Percentiles rank a stretch among this genome's conserved stretches.
Conservation (phyloP, 257 asterid genomes). For the Lavandula angustifolia region DNA sequence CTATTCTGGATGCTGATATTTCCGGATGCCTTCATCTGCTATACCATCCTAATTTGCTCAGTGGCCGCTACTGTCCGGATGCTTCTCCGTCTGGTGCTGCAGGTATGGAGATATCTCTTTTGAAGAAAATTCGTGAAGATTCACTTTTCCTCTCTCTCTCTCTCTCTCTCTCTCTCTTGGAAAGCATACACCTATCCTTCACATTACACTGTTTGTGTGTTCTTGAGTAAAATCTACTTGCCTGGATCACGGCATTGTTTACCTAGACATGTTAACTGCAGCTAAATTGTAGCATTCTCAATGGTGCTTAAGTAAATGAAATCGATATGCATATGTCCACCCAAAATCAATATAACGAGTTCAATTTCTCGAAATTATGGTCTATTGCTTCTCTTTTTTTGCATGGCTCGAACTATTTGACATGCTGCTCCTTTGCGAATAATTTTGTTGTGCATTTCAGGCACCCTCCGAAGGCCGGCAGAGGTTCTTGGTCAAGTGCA, state of each 20-base stretch:
- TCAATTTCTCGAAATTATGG: constrained; percentile 14
- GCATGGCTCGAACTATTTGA: constrained; percentile 24
- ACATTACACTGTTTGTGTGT: constrained; percentile 13
- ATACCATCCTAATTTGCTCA: constrained; percentile 88
- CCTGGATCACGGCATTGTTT: constrained; percentile 16
- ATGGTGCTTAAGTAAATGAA: constrained; percentile 6
- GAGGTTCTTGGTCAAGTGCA: constrained; percentile 99
- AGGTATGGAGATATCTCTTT: constrained; percentile 53
- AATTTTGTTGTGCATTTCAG: constrained; percentile 46
- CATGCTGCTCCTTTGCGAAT: constrained; percentile 27
- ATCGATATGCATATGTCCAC: constrained; percentile 18
- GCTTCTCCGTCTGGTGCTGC: constrained; percentile 95
- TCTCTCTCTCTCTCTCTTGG: not conserved
- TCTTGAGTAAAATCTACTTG: constrained; percentile 26
- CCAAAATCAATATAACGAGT: constrained; percentile 8
- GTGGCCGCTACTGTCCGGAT: constrained; percentile 95
- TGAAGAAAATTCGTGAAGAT: not conserved
- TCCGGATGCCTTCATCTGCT: constrained; percentile 87
- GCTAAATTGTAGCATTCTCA: constrained; percentile 22
- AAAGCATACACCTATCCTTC: constrained; percentile 13
- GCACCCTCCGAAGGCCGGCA: constrained; percentile 89
- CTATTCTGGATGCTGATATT: constrained; percentile 76
- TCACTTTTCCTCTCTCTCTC: not conserved
- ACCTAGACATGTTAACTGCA: constrained; percentile 28
- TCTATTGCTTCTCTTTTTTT: constrained; percentile 26